Percentiles rank a stretch among this genome's conserved stretches.
Evolutionary conservation across 169 alveolate species (phyloP).

Genomic region (Amoebophrya sp.): DNA sequence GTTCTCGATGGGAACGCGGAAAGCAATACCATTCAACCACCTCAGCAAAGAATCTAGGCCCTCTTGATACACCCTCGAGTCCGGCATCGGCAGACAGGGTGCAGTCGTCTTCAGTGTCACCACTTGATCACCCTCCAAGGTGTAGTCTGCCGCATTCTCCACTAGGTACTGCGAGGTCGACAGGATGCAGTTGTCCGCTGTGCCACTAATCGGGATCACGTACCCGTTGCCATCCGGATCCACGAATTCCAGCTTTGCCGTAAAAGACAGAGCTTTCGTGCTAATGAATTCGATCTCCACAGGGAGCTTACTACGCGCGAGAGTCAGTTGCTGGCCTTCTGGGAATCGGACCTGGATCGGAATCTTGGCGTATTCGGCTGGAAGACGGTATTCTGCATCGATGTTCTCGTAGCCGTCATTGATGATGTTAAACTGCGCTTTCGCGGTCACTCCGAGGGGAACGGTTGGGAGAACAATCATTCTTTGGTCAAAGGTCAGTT

Average conservation of each 20-base stretch:
- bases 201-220: conserved; percentile 73
- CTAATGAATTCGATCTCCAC: conserved; percentile 66
- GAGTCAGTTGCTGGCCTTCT: conserved; percentile 68
- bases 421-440: conserved; percentile 65
- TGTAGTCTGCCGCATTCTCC: not conserved
- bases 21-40: conserved; percentile 68
- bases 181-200: conserved; percentile 76
- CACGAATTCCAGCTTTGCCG: conserved; percentile 74
- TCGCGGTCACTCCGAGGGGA: conserved; percentile 67
- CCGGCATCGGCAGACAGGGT: not conserved
- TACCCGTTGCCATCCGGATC: conserved; percentile 75
- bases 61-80: conserved; percentile 49
- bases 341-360: conserved; percentile 63
- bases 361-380: conserved; percentile 64
- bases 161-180: not conserved
- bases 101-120: not conserved
- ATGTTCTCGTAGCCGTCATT: conserved; percentile 82
- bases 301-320: conserved; percentile 61
- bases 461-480: conserved; percentile 75
- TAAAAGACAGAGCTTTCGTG: conserved; percentile 70
- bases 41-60: conserved; percentile 63
- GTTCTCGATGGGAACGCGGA: conserved; percentile 57
- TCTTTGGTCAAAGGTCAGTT: conserved; percentile 74
- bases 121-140: not conserved
- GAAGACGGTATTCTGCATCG: conserved; percentile 61